These are phyloP conservation scores for Syncephalis fuscata DNA, from an alignment of 371 early-diverging fungal species.

Conservation along the genomic window DNA sequence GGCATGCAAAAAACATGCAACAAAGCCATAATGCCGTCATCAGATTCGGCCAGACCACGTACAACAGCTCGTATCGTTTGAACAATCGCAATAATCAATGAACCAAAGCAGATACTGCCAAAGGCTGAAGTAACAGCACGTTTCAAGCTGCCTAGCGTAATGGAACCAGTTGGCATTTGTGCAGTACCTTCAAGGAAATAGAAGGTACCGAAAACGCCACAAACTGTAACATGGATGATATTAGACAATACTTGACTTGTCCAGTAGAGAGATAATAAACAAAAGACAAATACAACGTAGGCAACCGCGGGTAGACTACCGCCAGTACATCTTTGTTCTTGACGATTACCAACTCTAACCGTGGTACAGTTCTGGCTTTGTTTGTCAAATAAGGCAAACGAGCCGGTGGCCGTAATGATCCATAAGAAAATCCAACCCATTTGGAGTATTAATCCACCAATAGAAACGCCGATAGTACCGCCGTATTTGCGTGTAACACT, in stretches of 20 bases:
- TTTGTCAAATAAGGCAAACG: not conserved
- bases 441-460: conserved; percentile 23
- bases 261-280: conserved; percentile 10
- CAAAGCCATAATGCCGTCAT: conserved; percentile 23
- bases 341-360: not conserved
- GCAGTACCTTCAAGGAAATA: conserved; percentile 62
- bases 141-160: conserved; percentile 50
- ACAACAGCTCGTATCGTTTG: conserved; percentile 46
- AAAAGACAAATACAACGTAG: conserved; percentile 5
- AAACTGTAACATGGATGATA: conserved; percentile 54
- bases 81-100: conserved; percentile 74
- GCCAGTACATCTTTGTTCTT: not conserved
- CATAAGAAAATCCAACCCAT: conserved; percentile 26
- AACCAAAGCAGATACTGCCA: conserved; percentile 90
- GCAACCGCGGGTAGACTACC: not conserved
- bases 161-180: conserved; percentile 24
- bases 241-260: conserved; percentile 48
- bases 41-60: conserved; percentile 14
- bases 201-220: conserved; percentile 64
- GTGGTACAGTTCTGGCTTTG: not conserved
- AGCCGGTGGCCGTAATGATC: conserved; percentile 16
- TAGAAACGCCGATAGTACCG: conserved; percentile 26
- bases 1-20: conserved; percentile 30
- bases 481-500: conserved; percentile 31
- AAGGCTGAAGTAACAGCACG: conserved; percentile 85